Percentiles rank a stretch among this genome's conserved stretches.
These are phyloP conservation scores for Phaeomoniella chlamydospora DNA, from an alignment of 2,329 filamentous ascomycete genomes.

Conservation along the genomic window DNA sequence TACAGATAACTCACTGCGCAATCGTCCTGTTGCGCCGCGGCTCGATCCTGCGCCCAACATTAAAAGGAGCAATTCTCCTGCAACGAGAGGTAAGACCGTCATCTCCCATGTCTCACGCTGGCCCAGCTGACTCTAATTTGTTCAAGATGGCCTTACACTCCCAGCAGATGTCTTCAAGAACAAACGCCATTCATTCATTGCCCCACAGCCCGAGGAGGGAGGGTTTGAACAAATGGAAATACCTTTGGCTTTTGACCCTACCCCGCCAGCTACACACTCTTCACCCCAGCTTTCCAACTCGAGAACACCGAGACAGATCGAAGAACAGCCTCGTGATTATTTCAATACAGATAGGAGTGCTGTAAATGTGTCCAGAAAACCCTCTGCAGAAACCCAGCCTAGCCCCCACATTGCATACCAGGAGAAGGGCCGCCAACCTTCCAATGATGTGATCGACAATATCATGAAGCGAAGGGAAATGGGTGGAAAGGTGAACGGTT, in stretches of 20 bases:
- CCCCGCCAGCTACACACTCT: constrained; percentile 41
- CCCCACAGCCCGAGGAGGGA: constrained; percentile 39
- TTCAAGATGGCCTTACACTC: constrained; percentile 47
- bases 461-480: constrained; percentile 30
- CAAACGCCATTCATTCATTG: constrained; percentile 58
- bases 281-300: constrained; percentile 35
- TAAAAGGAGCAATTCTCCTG: constrained; percentile 25
- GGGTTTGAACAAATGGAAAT: constrained; percentile 59
- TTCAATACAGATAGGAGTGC: constrained; percentile 34
- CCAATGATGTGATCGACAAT: constrained; percentile 44
- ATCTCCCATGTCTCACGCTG: constrained; percentile 1
- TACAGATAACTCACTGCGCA: constrained; percentile 13
- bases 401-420: constrained; percentile 90
- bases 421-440: constrained; percentile 58
- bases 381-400: constrained; percentile 7
- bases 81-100: not conserved
- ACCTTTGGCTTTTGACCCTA: constrained; percentile 60
- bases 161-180: constrained; percentile 66
- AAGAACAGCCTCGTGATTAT: constrained; percentile 39
- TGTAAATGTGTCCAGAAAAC: constrained; percentile 1
- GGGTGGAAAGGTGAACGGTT: constrained; percentile 4
- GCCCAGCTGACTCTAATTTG: constrained; percentile 5
- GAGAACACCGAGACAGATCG: constrained; percentile 20
- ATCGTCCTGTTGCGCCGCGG: constrained; percentile 9
- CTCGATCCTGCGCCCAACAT: constrained; percentile 50